A percentile compares a stretch with the other conserved stretches of the same genome.
Conservation (phyloP, 1,284 basidiomycete species). For the Ustilago cynodontis region DNA sequence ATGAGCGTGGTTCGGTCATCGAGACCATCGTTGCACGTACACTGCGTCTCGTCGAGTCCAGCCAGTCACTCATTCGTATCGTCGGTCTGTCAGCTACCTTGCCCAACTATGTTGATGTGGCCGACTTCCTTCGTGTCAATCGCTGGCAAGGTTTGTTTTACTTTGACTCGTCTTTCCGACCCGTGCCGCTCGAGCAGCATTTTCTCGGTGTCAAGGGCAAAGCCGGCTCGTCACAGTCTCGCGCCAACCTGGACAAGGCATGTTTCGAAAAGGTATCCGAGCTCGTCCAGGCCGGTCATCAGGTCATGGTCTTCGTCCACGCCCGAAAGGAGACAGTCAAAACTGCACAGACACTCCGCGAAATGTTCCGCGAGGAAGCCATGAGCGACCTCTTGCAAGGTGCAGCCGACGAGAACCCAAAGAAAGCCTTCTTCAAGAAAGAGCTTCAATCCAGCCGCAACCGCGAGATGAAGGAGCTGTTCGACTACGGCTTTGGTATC, state of each 20-base stretch:
- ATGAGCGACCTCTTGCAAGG: constrained; percentile 78
- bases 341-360: constrained; percentile 85
- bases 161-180: constrained; percentile 97
- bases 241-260: constrained; percentile 88
- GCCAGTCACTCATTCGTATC: constrained; percentile 96
- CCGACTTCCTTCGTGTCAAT: constrained; percentile 93
- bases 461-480: constrained; percentile 96
- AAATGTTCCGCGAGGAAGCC: constrained; percentile 82
- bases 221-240: constrained; percentile 79
- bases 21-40: constrained; percentile 98
- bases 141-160: constrained; percentile 93
- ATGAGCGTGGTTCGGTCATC: constrained; percentile 97
- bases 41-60: constrained; percentile 91
- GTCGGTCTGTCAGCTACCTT: constrained; percentile 97
- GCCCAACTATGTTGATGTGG: constrained; percentile 97
- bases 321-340: constrained; percentile 98
- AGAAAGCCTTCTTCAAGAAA: constrained; percentile 75
- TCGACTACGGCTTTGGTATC: constrained; percentile 91
- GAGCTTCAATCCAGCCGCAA: constrained; percentile 86
- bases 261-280: constrained; percentile 82
- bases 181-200: constrained; percentile 96
- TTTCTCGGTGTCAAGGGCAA: constrained; percentile 97
- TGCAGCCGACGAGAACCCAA: constrained; percentile 52
- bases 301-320: constrained; percentile 99
- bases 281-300: constrained; percentile 75